Percentiles rank a stretch among this genome's conserved stretches.
These are phyloP conservation scores for Candida michaelii DNA, from an alignment of 805 yeast genomes.

Conservation along the genomic window DNA sequence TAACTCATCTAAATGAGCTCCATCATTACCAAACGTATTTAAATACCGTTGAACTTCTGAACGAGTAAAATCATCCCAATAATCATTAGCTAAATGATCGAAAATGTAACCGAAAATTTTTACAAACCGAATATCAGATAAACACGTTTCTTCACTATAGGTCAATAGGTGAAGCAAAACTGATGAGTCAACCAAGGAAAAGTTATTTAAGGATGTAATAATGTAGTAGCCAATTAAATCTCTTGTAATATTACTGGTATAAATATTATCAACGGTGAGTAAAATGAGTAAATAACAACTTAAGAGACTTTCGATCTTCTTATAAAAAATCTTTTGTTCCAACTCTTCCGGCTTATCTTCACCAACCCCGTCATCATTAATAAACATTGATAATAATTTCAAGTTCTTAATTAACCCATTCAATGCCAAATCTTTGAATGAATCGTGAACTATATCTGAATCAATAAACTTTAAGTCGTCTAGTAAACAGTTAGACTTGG, in stretches of 20 bases:
- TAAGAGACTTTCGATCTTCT: constrained; percentile 5
- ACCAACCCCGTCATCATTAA: constrained; percentile 9
- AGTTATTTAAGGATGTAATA: neutral
- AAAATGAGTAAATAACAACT: constrained; percentile 1
- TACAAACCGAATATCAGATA: constrained; percentile 1
- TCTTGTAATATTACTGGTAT: neutral
- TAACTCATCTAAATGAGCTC: neutral
- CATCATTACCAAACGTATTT: constrained; percentile 4
- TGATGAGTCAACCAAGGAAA: neutral
- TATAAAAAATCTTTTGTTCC: constrained; percentile 4
- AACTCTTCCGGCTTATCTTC: neutral
- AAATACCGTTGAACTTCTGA: constrained; percentile 1
- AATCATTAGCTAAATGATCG: neutral
- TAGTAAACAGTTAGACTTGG: constrained; percentile 8
- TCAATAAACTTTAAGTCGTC: constrained; percentile 5
- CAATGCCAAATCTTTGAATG: neutral
- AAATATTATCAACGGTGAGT: neutral
- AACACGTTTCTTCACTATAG: neutral
- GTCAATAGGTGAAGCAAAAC: neutral
- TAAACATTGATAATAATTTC: constrained; percentile 11
- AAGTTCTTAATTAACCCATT: constrained; percentile 6
- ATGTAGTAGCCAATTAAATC: neutral
- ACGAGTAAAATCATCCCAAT: neutral
- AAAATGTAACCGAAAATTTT: neutral
- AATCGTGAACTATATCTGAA: neutral